Evolutionary conservation across 1,284 basidiomycete genomes (phyloP).

Genomic region (Testicularia cyperi): DNA sequence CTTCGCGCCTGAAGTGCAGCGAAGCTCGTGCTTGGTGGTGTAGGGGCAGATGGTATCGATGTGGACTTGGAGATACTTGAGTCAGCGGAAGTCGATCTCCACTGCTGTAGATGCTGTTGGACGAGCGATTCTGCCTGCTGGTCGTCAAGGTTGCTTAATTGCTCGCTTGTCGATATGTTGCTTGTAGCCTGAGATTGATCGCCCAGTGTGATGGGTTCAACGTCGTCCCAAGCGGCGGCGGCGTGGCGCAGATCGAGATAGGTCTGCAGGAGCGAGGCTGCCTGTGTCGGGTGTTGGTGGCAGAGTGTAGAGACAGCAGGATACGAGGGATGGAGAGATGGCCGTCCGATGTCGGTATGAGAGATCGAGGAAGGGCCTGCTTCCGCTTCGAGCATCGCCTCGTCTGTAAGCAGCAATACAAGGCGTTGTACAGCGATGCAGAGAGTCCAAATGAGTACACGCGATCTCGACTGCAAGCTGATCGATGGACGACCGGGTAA

Average conservation of each 20-base stretch:
- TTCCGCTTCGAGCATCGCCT: conserved; percentile 18
- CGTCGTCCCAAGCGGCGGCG: conserved; percentile 44
- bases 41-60: no score
- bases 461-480: no score
- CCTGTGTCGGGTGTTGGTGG: conserved; percentile 48
- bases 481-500: no score
- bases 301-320: conserved; percentile 28
- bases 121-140: background rate
- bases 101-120: background rate
- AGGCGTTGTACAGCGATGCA: background rate
- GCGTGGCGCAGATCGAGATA: conserved; percentile 55
- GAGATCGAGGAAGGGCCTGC: conserved; percentile 1
- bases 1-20: conserved; percentile 27
- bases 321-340: conserved; percentile 32
- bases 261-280: conserved; percentile 55
- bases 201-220: conserved; percentile 14
- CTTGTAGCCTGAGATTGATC: no score
- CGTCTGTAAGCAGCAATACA: conserved; percentile 3
- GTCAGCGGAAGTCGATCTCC: background rate
- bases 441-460: no score
- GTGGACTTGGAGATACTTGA: no score
- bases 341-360: no score
- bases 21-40: background rate
- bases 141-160: background rate
- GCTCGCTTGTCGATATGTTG: no score